phyloP scores from a whole-genome alignment of 148 eudicot genomes.

The Rheum nobile region DNA sequence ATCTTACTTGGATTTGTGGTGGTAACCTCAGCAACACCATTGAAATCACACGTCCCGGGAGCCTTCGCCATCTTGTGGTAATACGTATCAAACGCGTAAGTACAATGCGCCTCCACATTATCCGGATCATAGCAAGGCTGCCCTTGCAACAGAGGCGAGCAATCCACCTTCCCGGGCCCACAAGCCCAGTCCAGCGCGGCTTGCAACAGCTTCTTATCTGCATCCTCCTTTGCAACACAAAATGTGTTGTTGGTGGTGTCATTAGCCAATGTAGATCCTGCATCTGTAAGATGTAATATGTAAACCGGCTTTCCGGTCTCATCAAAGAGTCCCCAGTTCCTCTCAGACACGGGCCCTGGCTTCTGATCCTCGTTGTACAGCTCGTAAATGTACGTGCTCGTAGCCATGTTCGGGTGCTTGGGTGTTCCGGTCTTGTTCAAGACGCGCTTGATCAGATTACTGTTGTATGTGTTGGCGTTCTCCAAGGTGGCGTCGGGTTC shows the following conservation, averaged over 20 bases:
- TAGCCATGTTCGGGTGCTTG: slow-evolving; percentile 70
- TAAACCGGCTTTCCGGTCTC: slow-evolving; percentile 62
- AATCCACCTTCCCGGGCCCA: slow-evolving; percentile 87
- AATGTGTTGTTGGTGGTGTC: slow-evolving; percentile 87
- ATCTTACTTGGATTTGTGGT: slow-evolving; percentile 78
- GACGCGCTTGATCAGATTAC: slow-evolving; percentile 68
- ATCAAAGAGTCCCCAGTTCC: slow-evolving; percentile 91
- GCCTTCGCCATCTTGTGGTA: slow-evolving; percentile 79
- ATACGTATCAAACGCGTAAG: slow-evolving; percentile 75
- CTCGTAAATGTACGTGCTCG: slow-evolving; percentile 79
- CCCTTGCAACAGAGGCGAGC: slow-evolving; percentile 65
- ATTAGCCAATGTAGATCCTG: slow-evolving; percentile 67
- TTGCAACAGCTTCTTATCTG: slow-evolving; percentile 78
- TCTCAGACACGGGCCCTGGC: slow-evolving; percentile 65
- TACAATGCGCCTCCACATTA: slow-evolving; percentile 61
- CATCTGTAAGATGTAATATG: slow-evolving; percentile 56
- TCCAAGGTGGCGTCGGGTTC: slow-evolving; percentile 81
- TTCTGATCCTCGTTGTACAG: slow-evolving; percentile 81
- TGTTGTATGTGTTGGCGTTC: slow-evolving; percentile 80
- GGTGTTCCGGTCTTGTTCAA: slow-evolving; percentile 87
- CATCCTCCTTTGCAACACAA: slow-evolving; percentile 62
- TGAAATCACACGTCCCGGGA: slow-evolving; percentile 78
- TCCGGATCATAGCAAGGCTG: slow-evolving; percentile 77
- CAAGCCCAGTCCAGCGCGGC: slow-evolving; percentile 97
- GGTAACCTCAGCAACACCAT: slow-evolving; percentile 76